phyloP scores from a whole-genome alignment of 805 yeast species.

The Barnettozyma sp. region DNA sequence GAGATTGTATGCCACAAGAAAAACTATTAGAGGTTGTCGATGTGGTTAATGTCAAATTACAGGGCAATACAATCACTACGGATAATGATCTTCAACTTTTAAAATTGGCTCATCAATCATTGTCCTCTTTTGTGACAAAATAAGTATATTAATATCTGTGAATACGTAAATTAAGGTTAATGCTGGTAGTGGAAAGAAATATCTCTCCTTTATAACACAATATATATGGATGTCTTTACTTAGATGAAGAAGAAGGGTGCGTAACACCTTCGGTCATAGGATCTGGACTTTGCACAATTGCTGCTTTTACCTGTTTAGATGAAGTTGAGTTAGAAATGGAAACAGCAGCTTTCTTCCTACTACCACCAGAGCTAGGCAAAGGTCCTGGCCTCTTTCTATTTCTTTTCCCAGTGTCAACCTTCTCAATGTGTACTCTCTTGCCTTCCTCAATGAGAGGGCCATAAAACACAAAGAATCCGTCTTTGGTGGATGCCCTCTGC shows the following conservation, averaged over 20 bases:
- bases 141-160: too few species aligned
- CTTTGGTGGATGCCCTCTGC: conserved; percentile 84
- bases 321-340: background rate
- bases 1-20: conserved; percentile 25
- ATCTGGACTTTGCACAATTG: too few species aligned
- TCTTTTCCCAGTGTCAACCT: conserved; percentile 37
- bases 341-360: conserved; percentile 1
- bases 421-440: conserved; percentile 39
- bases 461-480: conserved; percentile 92
- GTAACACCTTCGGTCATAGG: too few species aligned
- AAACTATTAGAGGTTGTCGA: conserved; percentile 27
- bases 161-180: too few species aligned
- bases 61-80: conserved; percentile 9
- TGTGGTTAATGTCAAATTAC: conserved; percentile 19
- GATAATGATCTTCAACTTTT: conserved; percentile 7
- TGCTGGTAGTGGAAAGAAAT: too few species aligned
- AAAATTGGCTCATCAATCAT: conserved; percentile 6
- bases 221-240: too few species aligned
- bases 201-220: too few species aligned
- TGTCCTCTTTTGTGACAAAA: conserved; percentile 1
- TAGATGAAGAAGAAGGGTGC: too few species aligned
- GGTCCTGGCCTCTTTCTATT: conserved; percentile 24
- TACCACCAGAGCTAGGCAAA: background rate
- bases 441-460: conserved; percentile 78
- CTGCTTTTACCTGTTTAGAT: too few species aligned